phyloP scores from a whole-genome alignment of 2,329 filamentous ascomycete species.

The Camillea tinctor region DNA sequence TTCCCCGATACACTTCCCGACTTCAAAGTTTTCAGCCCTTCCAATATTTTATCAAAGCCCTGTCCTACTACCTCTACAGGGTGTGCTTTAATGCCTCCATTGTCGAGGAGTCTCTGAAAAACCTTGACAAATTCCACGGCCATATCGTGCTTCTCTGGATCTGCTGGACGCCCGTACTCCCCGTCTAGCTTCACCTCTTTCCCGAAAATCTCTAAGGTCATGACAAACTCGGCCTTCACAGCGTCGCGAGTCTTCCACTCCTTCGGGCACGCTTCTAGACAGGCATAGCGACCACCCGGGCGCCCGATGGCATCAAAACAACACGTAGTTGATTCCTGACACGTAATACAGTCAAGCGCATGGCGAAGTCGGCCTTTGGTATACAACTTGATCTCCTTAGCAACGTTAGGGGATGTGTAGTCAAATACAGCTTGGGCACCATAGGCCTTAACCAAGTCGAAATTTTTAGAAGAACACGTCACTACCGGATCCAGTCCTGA shows the following conservation, averaged over 20 bases:
- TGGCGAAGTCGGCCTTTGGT: neutral
- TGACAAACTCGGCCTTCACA: neutral
- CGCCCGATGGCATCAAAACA: neutral
- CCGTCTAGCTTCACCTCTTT: neutral
- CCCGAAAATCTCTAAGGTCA: neutral
- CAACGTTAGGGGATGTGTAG: neutral
- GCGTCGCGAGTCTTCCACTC: neutral
- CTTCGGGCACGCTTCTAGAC: neutral
- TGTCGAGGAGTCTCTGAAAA: neutral
- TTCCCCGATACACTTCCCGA: neutral
- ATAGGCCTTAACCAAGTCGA: neutral
- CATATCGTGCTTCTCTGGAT: neutral
- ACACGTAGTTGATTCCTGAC: neutral
- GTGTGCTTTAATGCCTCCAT: neutral
- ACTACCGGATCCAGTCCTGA: neutral
- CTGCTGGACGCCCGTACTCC: neutral
- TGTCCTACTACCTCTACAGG: neutral
- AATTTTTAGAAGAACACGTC: neutral
- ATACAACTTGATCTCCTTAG: neutral
- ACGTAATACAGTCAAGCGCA: neutral
- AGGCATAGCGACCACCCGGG: neutral
- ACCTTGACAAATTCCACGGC: neutral
- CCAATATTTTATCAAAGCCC: neutral
- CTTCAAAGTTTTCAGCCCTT: neutral
- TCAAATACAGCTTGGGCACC: neutral